Evolutionary conservation across 2,329 filamentous ascomycete species (phyloP).

Genomic region (Huntiella decipiens): DNA sequence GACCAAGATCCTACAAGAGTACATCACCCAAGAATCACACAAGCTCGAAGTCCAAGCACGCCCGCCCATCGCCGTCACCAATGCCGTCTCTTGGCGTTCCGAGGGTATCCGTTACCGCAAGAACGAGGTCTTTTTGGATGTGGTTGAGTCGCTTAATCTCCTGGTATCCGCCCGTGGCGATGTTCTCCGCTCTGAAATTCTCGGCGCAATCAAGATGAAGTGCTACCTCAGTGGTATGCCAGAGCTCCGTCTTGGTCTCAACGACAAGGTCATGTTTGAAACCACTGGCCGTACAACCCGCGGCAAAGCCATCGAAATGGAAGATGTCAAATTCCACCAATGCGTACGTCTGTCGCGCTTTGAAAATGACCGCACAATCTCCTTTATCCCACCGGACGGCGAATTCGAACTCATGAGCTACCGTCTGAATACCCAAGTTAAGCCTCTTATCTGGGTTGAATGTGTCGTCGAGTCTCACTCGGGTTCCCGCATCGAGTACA

Average conservation of each 20-base stretch:
- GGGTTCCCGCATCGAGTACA: slow-evolving; percentile 91
- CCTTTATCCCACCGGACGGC: slow-evolving; percentile 93
- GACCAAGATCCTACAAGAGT: slow-evolving; percentile 95
- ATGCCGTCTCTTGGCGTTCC: slow-evolving; percentile 92
- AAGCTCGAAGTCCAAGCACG: slow-evolving; percentile 93
- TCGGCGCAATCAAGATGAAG: slow-evolving; percentile 98
- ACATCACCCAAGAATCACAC: slow-evolving; percentile 98
- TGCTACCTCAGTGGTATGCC: slow-evolving; percentile 98
- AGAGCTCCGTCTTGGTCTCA: slow-evolving; percentile 78
- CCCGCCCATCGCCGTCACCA: slow-evolving; percentile 92
- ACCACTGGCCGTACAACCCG: slow-evolving; percentile 84
- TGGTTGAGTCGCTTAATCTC: slow-evolving; percentile 89
- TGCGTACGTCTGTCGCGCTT: slow-evolving; percentile 90
- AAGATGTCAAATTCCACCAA: slow-evolving; percentile 98
- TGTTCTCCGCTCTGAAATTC: slow-evolving; percentile 84
- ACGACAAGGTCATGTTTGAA: slow-evolving; percentile 99
- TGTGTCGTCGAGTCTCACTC: slow-evolving; percentile 94
- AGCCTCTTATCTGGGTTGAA: slow-evolving; percentile 97
- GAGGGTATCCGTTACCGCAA: slow-evolving; percentile 97
- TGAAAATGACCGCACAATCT: slow-evolving; percentile 96
- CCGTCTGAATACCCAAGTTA: slow-evolving; percentile 93
- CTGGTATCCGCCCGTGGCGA: slow-evolving; percentile 89
- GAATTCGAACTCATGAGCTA: slow-evolving; percentile 99
- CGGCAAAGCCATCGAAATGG: slow-evolving; percentile 98
- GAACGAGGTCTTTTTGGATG: slow-evolving; percentile 97